A percentile compares a stretch with the other conserved stretches of the same genome.
These are phyloP conservation scores for Galerina marginata DNA, from an alignment of 768 basidiomycete genomes.

Conservation along the genomic window DNA sequence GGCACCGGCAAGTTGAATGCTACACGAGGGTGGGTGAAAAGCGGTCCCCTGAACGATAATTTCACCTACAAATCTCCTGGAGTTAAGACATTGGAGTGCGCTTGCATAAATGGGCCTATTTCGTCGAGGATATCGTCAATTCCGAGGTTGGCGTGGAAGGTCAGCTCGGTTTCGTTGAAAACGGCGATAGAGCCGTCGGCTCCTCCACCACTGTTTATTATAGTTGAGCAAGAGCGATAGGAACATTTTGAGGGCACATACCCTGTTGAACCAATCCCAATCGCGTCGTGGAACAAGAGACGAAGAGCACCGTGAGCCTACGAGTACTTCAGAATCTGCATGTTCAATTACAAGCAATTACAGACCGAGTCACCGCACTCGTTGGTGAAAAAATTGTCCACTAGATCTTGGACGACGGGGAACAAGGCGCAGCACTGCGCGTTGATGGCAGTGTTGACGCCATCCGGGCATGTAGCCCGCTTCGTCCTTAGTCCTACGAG, in stretches of 20 bases:
- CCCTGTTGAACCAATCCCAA: constrained; percentile 45
- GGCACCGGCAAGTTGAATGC: constrained; percentile 36
- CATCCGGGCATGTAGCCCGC: too few relatives aligned
- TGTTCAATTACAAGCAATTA: background rate
- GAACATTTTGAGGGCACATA: constrained; percentile 16
- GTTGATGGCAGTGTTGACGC: background rate
- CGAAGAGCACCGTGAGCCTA: constrained; percentile 37
- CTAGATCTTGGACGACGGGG: constrained; percentile 8
- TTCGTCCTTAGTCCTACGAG: too few relatives aligned
- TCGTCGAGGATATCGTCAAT: constrained; percentile 46
- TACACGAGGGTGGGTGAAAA: background rate
- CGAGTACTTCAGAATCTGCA: background rate
- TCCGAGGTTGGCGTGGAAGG: constrained; percentile 49
- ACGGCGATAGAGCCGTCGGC: constrained; percentile 56
- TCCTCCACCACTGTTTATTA: constrained; percentile 40
- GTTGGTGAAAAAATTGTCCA: constrained; percentile 10
- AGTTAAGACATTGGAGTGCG: constrained; percentile 36
- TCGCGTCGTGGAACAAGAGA: constrained; percentile 49
- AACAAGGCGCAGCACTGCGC: constrained; percentile 8
- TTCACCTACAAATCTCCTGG: constrained; percentile 51
- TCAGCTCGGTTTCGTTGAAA: constrained; percentile 47
- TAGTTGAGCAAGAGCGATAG: background rate
- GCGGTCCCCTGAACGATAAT: background rate
- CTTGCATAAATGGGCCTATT: constrained; percentile 38
- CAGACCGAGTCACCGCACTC: constrained; percentile 12